phyloP scores from a whole-genome alignment of 441 rosid genomes.

The Brassica hybrid region DNA sequence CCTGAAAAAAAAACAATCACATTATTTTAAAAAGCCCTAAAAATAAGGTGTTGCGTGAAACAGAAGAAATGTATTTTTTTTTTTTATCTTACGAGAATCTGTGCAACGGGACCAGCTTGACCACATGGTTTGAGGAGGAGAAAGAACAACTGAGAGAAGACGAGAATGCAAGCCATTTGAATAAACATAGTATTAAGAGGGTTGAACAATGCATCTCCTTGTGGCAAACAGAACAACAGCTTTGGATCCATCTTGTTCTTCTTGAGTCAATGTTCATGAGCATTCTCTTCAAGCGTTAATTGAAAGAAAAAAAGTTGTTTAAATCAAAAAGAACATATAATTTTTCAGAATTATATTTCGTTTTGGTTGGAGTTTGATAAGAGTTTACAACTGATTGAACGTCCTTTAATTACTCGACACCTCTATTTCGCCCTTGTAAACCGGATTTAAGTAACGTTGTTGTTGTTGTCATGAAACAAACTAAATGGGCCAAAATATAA shows the following conservation, averaged over 20 bases:
- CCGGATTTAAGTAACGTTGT: slow-evolving; percentile 17
- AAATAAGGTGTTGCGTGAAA: not conserved
- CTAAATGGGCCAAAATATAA: not conserved
- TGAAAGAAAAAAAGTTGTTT: not conserved
- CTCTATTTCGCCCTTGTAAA: slow-evolving; percentile 26
- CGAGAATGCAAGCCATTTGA: slow-evolving; percentile 66
- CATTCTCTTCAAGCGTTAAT: slow-evolving; percentile 19
- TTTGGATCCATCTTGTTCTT: slow-evolving; percentile 40
- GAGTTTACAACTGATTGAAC: slow-evolving; percentile 19
- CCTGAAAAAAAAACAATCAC: slow-evolving; percentile 47
- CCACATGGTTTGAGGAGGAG: slow-evolving; percentile 67
- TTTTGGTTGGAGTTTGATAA: slow-evolving; percentile 30
- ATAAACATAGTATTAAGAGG: slow-evolving; percentile 55
- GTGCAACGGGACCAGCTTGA: slow-evolving; percentile 75
- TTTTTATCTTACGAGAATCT: slow-evolving; percentile 63
- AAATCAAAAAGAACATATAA: slow-evolving; percentile 16
- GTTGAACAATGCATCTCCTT: slow-evolving; percentile 47
- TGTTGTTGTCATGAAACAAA: not conserved
- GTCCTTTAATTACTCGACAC: slow-evolving; percentile 24
- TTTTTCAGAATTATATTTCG: not conserved
- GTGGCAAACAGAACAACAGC: slow-evolving; percentile 35
- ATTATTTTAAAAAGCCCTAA: not conserved
- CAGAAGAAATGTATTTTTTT: not conserved
- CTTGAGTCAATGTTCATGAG: slow-evolving; percentile 35
- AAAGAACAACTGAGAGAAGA: slow-evolving; percentile 65